These are phyloP conservation scores for Malassezia psittaci DNA, from an alignment of 1,284 basidiomycete species.

Conservation along the genomic window DNA sequence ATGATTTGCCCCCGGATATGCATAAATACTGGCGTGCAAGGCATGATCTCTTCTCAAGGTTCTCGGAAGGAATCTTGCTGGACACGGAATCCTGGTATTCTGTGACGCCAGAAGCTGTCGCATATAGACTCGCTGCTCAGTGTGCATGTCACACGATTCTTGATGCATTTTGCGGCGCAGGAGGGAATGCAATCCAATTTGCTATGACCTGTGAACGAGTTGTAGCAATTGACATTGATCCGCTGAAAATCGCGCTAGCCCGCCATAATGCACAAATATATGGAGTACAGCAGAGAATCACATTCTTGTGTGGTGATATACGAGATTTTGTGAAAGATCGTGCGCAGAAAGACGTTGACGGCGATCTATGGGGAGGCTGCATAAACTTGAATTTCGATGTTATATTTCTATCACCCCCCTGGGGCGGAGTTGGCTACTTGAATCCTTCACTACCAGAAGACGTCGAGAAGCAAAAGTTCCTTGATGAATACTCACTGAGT, in stretches of 20 bases:
- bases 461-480: not conserved
- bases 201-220: constrained; percentile 76
- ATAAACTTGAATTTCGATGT: constrained; percentile 13
- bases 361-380: constrained; percentile 20
- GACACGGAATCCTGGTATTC: constrained; percentile 93
- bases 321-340: constrained; percentile 58
- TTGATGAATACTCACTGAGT: constrained; percentile 21
- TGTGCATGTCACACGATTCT: constrained; percentile 58
- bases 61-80: constrained; percentile 47
- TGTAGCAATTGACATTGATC: constrained; percentile 82
- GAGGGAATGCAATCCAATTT: constrained; percentile 94
- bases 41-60: constrained; percentile 32
- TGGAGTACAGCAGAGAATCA: constrained; percentile 84
- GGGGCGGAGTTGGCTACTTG: constrained; percentile 38
- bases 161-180: constrained; percentile 94
- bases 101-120: constrained; percentile 85
- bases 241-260: constrained; percentile 70
- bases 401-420: constrained; percentile 26
- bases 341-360: constrained; percentile 11
- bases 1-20: constrained; percentile 16
- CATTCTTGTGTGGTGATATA: constrained; percentile 82
- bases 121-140: constrained; percentile 78
- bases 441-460: constrained; percentile 1
- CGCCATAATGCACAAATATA: constrained; percentile 77
- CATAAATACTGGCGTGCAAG: constrained; percentile 32